phyloP scores from a whole-genome alignment of 192 early-diverging fungal species.

The Chytriomyces sp. region DNA sequence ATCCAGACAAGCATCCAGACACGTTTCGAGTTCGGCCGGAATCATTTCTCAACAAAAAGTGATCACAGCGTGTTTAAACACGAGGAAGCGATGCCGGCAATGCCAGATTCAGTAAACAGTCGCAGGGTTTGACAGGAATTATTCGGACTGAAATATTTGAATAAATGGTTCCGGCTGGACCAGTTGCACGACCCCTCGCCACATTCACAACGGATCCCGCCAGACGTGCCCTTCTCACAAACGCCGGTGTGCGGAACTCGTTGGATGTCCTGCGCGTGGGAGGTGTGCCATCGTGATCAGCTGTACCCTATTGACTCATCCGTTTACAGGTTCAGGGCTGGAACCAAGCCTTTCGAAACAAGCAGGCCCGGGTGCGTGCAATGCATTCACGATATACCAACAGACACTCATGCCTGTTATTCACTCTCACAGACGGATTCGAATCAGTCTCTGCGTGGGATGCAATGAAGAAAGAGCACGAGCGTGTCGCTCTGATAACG shows the following conservation, averaged over 20 bases:
- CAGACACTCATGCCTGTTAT: not conserved
- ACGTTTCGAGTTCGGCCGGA: no score
- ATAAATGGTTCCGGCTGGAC: not conserved
- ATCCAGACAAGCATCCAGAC: no score
- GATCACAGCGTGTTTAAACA: no score
- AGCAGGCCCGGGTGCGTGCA: constrained; percentile 9
- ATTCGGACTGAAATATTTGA: no score
- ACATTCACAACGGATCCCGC: constrained; percentile 17
- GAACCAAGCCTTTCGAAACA: not conserved
- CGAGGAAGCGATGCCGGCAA: no score
- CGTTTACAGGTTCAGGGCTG: not conserved
- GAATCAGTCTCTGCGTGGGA: constrained; percentile 44
- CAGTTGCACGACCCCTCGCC: constrained; percentile 10
- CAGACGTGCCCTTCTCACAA: not conserved
- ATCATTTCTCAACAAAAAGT: no score
- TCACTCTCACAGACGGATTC: constrained; percentile 27
- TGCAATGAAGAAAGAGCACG: constrained; percentile 36
- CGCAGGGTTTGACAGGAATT: no score
- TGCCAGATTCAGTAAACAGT: no score
- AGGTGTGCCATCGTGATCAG: constrained; percentile 25
- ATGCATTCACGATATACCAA: not conserved
- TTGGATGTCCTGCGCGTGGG: constrained; percentile 25
- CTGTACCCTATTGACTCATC: not conserved
- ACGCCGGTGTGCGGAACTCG: constrained; percentile 10
- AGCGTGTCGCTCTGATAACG: constrained; percentile 39